Percentiles rank a stretch among this genome's conserved stretches.
phyloP scores from a whole-genome alignment of 768 basidiomycete species.

The Lepiota venenata region DNA sequence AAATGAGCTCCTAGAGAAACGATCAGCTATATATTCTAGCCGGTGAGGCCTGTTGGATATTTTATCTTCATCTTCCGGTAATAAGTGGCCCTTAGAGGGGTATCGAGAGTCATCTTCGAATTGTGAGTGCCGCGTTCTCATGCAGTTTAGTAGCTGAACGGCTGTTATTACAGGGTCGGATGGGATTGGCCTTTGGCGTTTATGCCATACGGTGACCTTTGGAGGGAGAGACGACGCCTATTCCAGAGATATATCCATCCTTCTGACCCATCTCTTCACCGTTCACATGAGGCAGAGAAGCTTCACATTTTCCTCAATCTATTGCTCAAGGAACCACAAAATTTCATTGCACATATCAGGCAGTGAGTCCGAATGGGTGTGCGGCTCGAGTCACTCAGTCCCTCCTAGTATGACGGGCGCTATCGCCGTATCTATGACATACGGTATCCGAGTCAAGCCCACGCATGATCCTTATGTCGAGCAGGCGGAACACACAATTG shows the following conservation, averaged over 20 bases:
- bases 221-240: not conserved
- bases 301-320: not conserved
- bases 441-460: not conserved
- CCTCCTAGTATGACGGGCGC: too few relatives aligned
- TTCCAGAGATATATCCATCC: not conserved
- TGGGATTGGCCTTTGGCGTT: not conserved
- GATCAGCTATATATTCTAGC: constrained; percentile 42
- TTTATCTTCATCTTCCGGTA: constrained; percentile 15
- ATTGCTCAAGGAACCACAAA: not conserved
- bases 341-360: too few relatives aligned
- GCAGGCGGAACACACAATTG: not conserved
- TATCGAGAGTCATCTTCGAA: constrained; percentile 6
- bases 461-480: not conserved
- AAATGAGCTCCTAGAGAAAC: constrained; percentile 41
- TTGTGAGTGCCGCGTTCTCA: not conserved
- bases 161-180: too few relatives aligned
- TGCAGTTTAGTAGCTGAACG: not conserved
- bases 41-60: constrained; percentile 20
- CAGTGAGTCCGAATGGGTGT: not conserved
- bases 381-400: too few relatives aligned
- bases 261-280: not conserved
- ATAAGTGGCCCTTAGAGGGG: not conserved
- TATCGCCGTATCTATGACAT: too few relatives aligned
- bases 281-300: not conserved
- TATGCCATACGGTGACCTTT: not conserved